Percentiles rank a stretch among this genome's conserved stretches.
Evolutionary conservation across 1,284 basidiomycete genomes (phyloP).

Genomic region (Ustilago hordei): DNA sequence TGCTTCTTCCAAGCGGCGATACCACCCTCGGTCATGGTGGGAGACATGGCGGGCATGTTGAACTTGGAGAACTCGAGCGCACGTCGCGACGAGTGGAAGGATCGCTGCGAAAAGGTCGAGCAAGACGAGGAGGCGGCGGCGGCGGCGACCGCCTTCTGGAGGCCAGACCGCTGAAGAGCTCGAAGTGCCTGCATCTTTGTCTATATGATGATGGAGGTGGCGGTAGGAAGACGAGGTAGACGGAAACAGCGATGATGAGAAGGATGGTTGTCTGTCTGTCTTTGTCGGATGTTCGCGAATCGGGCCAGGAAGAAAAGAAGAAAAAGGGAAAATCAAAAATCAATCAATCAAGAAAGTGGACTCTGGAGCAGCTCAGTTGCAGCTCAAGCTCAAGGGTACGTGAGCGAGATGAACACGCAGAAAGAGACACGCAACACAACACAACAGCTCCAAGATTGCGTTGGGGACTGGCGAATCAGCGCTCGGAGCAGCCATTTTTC

Average conservation of each 20-base stretch:
- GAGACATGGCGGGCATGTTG: conserved; percentile 97
- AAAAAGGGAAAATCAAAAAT: neutral
- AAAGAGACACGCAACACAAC: neutral
- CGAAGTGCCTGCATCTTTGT: conserved; percentile 51
- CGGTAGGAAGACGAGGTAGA: neutral
- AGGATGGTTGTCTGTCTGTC: neutral
- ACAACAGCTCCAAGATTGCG: neutral
- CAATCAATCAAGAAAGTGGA: neutral
- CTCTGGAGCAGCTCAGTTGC: neutral
- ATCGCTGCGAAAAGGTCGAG: conserved; percentile 46
- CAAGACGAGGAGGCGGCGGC: conserved; percentile 39
- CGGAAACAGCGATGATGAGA: conserved; percentile 1
- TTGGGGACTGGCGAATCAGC: conserved; percentile 3
- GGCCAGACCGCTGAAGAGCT: conserved; percentile 52
- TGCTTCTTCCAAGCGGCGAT: conserved; percentile 97
- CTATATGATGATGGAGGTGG: conserved; percentile 6
- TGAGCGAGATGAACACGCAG: conserved; percentile 1
- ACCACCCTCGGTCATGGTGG: conserved; percentile 99
- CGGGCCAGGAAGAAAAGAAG: conserved; percentile 1
- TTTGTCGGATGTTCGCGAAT: conserved; percentile 3
- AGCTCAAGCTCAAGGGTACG: neutral
- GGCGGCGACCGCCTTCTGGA: conserved; percentile 49
- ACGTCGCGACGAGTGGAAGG: conserved; percentile 53
- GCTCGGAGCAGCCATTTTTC: neutral
- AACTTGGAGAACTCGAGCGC: conserved; percentile 75